phyloP scores from a whole-genome alignment of 768 basidiomycete genomes.

The Cubamyces lactineus region DNA sequence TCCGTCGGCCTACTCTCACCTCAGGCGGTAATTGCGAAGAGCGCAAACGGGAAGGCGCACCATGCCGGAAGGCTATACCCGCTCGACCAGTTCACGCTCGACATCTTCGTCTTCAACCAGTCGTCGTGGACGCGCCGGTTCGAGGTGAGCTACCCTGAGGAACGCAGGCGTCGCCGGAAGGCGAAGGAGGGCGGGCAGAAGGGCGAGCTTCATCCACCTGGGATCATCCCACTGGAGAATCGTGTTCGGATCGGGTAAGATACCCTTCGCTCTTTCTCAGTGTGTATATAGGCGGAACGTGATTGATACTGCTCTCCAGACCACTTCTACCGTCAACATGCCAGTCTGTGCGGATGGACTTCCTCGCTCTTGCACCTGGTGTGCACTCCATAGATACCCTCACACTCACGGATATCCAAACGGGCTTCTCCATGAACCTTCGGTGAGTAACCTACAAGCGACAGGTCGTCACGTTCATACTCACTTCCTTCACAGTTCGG shows the following conservation, averaged over 20 bases:
- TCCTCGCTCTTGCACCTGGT: conserved; percentile 78
- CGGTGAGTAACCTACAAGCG: conserved; percentile 48
- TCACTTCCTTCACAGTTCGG: conserved; percentile 51
- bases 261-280: conserved; percentile 2
- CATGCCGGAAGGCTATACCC: conserved; percentile 61
- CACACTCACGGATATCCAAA: conserved; percentile 75
- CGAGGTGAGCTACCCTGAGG: conserved; percentile 71
- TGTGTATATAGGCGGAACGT: neutral
- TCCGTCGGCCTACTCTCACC: conserved; percentile 56
- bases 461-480: neutral
- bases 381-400: conserved; percentile 76
- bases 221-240: conserved; percentile 77
- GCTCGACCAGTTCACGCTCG: conserved; percentile 74
- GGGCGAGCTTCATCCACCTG: conserved; percentile 45
- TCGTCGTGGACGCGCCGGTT: conserved; percentile 75
- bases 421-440: conserved; percentile 71
- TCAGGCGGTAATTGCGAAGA: neutral
- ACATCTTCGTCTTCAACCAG: conserved; percentile 88
- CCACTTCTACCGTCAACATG: conserved; percentile 81
- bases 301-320: conserved; percentile 39
- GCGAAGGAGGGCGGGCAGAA: conserved; percentile 34
- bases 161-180: conserved; percentile 46
- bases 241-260: conserved; percentile 80
- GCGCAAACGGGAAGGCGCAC: conserved; percentile 28
- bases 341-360: conserved; percentile 86